Evolutionary conservation across 2,329 filamentous ascomycete genomes (phyloP), one percentile per base, ranked within the genome.

Genomic region (Xylaria arbuscula): DNA sequence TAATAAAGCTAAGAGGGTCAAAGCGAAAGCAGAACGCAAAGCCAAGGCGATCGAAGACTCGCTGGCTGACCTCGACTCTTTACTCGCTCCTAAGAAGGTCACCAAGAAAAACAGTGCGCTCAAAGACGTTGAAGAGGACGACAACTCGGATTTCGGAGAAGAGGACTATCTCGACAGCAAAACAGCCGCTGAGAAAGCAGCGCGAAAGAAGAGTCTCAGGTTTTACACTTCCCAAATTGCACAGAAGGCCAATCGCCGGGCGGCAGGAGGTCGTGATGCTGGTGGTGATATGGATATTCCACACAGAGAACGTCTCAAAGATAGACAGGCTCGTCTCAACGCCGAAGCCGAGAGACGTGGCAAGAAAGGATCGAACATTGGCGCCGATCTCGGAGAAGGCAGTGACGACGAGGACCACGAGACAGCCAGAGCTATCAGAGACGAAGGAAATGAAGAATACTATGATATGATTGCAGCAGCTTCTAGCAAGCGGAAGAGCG

Each of bases 191-290:
- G 93, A 97, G 76, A 99, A 99, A 82, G 92, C 91, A 0, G 88
- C 89, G 68, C 92, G 92, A 80, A 97, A 96, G 86, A 97, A 97
- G 85, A 93, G 89, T 72, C 87, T 99, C 66, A 92, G 94, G 70
- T 99, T 99, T 85, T 99, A 99, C 86, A 98, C 97, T 2, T 97
- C 94, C 2, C 96, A 99, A 79, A 96, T 99, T 72, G 92, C 93
- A 34, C 95, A 98, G 79, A 98, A 98, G 82, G 90, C 93, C 65
- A 97, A 93, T 83, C 94, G 93, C 79, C 93, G 93, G 64, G 89
- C 90, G 6, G 89, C 86, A 38, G 91, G 91, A 47, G 91, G 92
- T 50, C 88, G 90, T 69, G 90, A 92, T 66, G 88, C 90, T 1
- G 93, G 93, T 72, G 93, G 93, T 73, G 93, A 97, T 77, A 86